These are phyloP conservation scores for Aspergillus piperis DNA, from an alignment of 2,329 filamentous ascomycete species.

Conservation along the genomic window DNA sequence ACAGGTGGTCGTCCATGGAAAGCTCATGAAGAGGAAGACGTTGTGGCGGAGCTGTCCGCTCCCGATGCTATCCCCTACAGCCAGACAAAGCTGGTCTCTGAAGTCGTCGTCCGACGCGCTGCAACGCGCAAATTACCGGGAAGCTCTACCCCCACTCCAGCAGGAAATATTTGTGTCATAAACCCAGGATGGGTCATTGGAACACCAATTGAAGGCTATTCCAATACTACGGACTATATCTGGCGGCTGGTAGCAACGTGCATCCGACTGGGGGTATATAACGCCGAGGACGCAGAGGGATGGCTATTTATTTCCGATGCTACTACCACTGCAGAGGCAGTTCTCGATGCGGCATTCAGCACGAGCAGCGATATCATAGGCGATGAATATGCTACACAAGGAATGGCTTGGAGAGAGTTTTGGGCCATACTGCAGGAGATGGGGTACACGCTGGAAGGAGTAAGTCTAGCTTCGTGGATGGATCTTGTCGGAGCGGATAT, in stretches of 20 bases:
- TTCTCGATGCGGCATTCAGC: too few relatives aligned
- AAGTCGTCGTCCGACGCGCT: constrained; percentile 4
- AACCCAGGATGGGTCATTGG: constrained; percentile 21
- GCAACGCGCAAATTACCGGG: not conserved
- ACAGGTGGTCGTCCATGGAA: constrained; percentile 10
- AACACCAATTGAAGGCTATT: constrained; percentile 16
- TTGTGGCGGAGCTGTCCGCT: constrained; percentile 1
- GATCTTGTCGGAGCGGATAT: too few relatives aligned
- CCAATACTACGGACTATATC: constrained; percentile 20
- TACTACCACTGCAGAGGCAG: too few relatives aligned
- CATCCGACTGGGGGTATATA: not conserved
- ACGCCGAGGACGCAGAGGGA: not conserved
- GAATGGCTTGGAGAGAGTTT: too few relatives aligned
- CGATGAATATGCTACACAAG: too few relatives aligned
- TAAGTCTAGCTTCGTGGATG: too few relatives aligned
- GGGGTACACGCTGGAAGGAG: too few relatives aligned
- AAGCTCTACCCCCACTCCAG: not conserved
- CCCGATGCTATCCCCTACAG: constrained; percentile 9
- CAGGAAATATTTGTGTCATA: constrained; percentile 10
- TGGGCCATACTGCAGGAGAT: too few relatives aligned
- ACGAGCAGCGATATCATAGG: too few relatives aligned
- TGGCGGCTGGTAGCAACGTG: constrained; percentile 16
- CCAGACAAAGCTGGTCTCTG: constrained; percentile 17
- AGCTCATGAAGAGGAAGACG: not conserved
- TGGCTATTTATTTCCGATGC: not conserved